Conservation (phyloP, 306 rosid genomes). For the Oxytropis ochrocephala region DNA sequence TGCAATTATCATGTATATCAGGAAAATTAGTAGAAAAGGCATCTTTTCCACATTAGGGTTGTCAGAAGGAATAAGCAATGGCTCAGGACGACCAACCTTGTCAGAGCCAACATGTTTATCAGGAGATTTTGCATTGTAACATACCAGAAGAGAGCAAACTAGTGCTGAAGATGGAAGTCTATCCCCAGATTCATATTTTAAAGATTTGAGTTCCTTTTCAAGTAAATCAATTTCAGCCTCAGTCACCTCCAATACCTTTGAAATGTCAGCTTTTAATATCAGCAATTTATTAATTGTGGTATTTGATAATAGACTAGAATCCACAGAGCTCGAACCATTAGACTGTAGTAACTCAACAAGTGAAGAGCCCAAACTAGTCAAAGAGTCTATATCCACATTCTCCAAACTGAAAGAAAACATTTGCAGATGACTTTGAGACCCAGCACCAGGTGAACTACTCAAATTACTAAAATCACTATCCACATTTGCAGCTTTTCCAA, state of each 20-base stretch:
- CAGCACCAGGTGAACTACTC: conserved; percentile 41
- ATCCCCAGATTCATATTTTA: conserved; percentile 42
- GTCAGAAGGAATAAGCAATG: conserved; percentile 35
- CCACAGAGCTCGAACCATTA: conserved; percentile 40
- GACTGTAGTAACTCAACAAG: conserved; percentile 48
- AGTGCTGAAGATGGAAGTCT: conserved; percentile 30
- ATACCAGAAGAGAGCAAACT: conserved; percentile 34
- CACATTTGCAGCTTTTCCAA: conserved; percentile 31
- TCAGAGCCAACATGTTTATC: conserved; percentile 29
- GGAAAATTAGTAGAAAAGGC: conserved; percentile 28
- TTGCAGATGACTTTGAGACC: conserved; percentile 37
- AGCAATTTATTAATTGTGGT: conserved; percentile 56
- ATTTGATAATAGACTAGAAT: conserved; percentile 32
- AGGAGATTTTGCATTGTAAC: conserved; percentile 26
- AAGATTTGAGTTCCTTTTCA: conserved; percentile 60
- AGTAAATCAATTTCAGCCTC: conserved; percentile 71
- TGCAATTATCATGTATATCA: conserved; percentile 25
- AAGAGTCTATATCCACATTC: conserved; percentile 43
- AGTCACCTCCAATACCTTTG: conserved; percentile 67
- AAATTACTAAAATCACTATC: conserved; percentile 41
- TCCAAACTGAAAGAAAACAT: conserved; percentile 48
- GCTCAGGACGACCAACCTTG: conserved; percentile 31
- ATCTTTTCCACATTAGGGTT: conserved; percentile 30
- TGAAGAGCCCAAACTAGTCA: conserved; percentile 40
- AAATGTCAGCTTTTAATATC: conserved; percentile 60